phyloP scores from a whole-genome alignment of 371 early-diverging fungal genomes.

The Thermomucor indicae-seudaticae region DNA sequence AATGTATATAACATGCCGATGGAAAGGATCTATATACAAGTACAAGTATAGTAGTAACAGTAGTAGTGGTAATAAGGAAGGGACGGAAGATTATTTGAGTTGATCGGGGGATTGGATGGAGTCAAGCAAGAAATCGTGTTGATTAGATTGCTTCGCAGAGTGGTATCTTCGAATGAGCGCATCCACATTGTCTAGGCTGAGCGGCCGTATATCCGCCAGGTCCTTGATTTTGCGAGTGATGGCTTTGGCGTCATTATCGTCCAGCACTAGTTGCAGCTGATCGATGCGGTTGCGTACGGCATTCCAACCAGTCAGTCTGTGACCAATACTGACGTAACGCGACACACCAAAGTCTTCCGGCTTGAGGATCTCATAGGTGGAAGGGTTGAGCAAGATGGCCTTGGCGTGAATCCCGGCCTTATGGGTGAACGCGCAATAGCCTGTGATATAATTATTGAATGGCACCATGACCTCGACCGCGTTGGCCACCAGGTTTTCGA shows the following conservation, averaged over 20 bases:
- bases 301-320: conserved; percentile 97
- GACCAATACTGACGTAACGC: conserved; percentile 94
- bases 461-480: conserved; percentile 93
- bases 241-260: conserved; percentile 88
- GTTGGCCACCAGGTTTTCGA: conserved; percentile 94
- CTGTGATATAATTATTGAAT: conserved; percentile 98
- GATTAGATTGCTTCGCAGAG: conserved; percentile 14
- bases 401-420: conserved; percentile 99
- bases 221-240: conserved; percentile 92
- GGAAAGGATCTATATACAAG: background rate
- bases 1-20: too few relatives aligned
- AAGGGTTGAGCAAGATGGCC: conserved; percentile 96
- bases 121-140: conserved; percentile 11
- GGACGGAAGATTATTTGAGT: background rate
- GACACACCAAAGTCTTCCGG: conserved; percentile 97
- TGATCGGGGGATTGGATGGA: conserved; percentile 17
- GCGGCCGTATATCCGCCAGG: conserved; percentile 89
- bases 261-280: conserved; percentile 78
- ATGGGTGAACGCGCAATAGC: conserved; percentile 96
- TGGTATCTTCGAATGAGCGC: conserved; percentile 39
- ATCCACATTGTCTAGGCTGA: conserved; percentile 89
- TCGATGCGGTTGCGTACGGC: conserved; percentile 96
- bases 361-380: conserved; percentile 94
- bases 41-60: background rate
- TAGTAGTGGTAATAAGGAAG: background rate